Conservation (phyloP, 495 filamentous ascomycete genomes). For the Podospora pseudoanserina region DNA sequence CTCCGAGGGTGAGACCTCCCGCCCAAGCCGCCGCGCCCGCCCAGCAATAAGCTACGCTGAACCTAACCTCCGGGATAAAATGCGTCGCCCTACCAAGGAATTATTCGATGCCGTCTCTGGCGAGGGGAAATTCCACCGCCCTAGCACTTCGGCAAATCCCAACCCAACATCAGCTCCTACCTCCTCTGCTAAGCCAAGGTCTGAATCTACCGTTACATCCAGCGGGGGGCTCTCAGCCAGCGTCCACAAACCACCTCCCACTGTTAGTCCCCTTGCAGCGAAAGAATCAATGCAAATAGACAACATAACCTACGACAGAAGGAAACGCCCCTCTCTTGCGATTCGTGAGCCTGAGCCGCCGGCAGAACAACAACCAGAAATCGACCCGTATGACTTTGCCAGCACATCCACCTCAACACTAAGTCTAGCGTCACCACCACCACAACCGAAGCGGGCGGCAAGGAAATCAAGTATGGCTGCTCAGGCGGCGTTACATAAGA, state of each 20-base stretch:
- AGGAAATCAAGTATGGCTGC: constrained; percentile 24
- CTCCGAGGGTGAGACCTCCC: constrained; percentile 46
- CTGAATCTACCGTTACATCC: neutral
- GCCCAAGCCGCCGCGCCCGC: constrained; percentile 62
- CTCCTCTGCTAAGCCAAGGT: constrained; percentile 15
- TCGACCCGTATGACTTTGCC: neutral
- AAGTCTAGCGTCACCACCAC: neutral
- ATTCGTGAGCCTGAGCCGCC: neutral
- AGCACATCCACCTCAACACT: neutral
- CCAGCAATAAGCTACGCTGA: constrained; percentile 77
- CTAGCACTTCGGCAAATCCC: constrained; percentile 7
- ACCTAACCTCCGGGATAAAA: constrained; percentile 80
- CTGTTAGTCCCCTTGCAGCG: neutral
- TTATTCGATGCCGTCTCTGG: constrained; percentile 66
- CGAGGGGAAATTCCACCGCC: constrained; percentile 45
- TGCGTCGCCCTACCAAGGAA: constrained; percentile 75
- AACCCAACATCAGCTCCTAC: constrained; percentile 21
- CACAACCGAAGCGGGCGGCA: neutral
- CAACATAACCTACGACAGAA: constrained; percentile 25
- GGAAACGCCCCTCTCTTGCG: neutral
- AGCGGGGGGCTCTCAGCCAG: neutral
- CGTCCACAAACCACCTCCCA: neutral
- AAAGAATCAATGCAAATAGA: constrained; percentile 10
- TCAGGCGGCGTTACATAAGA: constrained; percentile 15
- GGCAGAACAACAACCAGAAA: neutral